Conservation (phyloP, 169 alveolate genomes). For the Amoebophrya sp. region DNA sequence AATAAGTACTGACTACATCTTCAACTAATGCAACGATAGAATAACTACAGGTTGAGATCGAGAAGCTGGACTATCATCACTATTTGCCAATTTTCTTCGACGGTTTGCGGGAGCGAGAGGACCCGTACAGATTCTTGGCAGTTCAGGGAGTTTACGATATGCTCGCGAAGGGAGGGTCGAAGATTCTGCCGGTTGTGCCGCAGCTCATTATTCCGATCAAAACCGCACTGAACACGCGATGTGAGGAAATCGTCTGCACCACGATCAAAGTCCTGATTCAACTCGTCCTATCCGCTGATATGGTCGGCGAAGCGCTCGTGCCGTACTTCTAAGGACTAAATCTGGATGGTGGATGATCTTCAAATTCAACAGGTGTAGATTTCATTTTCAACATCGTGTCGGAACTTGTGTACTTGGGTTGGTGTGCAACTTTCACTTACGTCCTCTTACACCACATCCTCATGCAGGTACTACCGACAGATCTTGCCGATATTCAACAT, state of each 20-base stretch:
- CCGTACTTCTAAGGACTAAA: slow-evolving; percentile 52
- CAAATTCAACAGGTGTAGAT: background rate
- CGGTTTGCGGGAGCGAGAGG: slow-evolving; percentile 69
- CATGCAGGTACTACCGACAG: slow-evolving; percentile 71
- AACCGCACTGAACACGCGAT: slow-evolving; percentile 82
- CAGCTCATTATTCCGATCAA: slow-evolving; percentile 77
- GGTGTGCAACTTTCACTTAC: background rate
- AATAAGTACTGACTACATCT: background rate
- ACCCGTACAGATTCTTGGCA: slow-evolving; percentile 72
- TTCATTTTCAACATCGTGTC: background rate
- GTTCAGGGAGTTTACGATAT: slow-evolving; percentile 63
- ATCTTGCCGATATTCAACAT: slow-evolving; percentile 79
- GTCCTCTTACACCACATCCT: background rate
- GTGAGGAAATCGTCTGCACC: slow-evolving; percentile 58
- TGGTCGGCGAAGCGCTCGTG: slow-evolving; percentile 80
- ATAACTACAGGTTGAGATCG: slow-evolving; percentile 69
- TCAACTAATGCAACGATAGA: background rate
- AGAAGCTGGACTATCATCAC: slow-evolving; percentile 81
- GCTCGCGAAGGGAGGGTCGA: slow-evolving; percentile 70
- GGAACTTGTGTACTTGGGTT: background rate
- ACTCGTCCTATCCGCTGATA: background rate
- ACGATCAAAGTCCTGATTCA: background rate
- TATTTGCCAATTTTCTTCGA: slow-evolving; percentile 86
- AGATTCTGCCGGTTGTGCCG: slow-evolving; percentile 79
- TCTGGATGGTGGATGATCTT: background rate